Evolutionary conservation across 2,329 filamentous ascomycete species (phyloP), one percentile per base, ranked within the genome.

Genomic region (Alternaria sp.): DNA sequence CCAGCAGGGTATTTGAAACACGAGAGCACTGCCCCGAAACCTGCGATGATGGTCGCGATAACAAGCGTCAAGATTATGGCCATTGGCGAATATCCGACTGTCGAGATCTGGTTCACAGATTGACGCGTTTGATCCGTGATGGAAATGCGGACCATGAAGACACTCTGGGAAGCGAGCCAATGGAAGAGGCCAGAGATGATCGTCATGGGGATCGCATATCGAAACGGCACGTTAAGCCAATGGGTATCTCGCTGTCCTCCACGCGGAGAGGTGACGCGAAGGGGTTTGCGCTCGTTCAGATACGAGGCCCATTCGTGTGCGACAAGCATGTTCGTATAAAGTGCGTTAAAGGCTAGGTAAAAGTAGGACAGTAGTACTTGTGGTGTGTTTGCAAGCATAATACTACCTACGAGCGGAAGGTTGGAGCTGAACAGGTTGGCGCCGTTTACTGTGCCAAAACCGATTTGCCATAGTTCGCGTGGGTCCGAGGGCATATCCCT

Each of bases 221-320:
- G 72, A 64, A 75, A 82, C 0, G 82, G 82, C 0, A 84, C 67
- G 19, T 78, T 73, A 5, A 83, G 77, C 64, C 77, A 83, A 54
- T 84, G 82, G 0, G 79, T 83, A n/a, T 54, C 65, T 15, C 81
- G 75, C 47, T 84, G 83, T 8, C 67, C 44, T 5, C 75, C 80
- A 1, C 62, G 36, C 0, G 81, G 80, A 1, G 46, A 28, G 3
- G 79, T 81, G 1, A 83, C 82, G 2, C 82, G 76, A 0, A 84
- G 74, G 0, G 69, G 47, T 56, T 81, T 83, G 5, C 73, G 72
- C 0, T 67, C 3, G 0, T 59, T 17, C 1, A 77, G 72, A 70
- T 82, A 86, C 0, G 69, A 65, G 40, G 75, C 79, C 72, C 81
- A 88, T 72, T 88, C 86, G 6, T 75, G 69, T 1, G 81, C 82